Base-by-base conservation (phyloP, 2,329 filamentous ascomycete species). In the Exophiala bonariae region DNA sequence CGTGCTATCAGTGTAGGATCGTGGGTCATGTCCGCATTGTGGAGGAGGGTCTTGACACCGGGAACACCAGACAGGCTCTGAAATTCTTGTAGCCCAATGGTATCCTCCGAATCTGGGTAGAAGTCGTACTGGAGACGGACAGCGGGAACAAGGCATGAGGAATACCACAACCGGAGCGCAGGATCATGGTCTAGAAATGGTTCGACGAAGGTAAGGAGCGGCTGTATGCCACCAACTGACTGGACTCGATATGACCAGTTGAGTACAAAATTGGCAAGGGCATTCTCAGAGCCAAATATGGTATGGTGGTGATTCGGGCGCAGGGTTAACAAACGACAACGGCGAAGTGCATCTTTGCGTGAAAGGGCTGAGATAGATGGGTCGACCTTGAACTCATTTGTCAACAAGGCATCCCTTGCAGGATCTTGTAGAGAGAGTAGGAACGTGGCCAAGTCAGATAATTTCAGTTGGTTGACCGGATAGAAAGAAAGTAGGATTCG, bases 111-210 rank as follows among this genome's bases (percentile, higher is more conserved):
- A n/a, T 75, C 68, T 0, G 77, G 75, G 50, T 84, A 83, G 61
- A 82, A 84, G 62, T 84, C 80, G 61, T 82, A 81, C 56, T 80
- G 77, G 39, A 83, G 65, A 41, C 82, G 74, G 18, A 83, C 66
- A 6, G 83, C 64, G 5, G 82, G 82, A 30, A 84, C 65, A 9
- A 81, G 70, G 35, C 71, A 77, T 10, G 80, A 81, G 32, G 84
- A 75, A 55, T 80, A 75, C 81, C 81, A 85, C 43, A 70, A 75
- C 49, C 75, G 72, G 35, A 85, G 63, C 48, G 70, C 69, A 26
- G 76, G 68, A 33, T 76, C 77, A 32, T 71, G 69, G 44, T 72
- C 63, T 41, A 83, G 70, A 61, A 84, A 85, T 1, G 80, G 79
- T 34, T 75, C 69, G 26, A 83, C 60, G 28, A 85, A 75, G 14